phyloP scores from a whole-genome alignment of 257 asterid genomes.

The Cordia subcordata region DNA sequence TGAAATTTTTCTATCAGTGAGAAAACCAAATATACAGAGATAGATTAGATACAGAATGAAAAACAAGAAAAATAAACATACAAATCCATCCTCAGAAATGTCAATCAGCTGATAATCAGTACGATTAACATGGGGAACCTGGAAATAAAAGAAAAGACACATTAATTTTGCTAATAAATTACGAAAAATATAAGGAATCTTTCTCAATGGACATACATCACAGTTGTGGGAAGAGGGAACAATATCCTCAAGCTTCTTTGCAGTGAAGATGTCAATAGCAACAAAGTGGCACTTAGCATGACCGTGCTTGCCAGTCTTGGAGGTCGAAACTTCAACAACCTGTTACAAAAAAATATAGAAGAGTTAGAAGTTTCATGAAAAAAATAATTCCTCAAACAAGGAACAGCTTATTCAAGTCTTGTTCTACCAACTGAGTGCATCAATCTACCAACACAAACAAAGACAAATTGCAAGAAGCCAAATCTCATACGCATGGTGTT shows the following conservation, averaged over 20 bases:
- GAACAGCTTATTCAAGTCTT: too few species aligned
- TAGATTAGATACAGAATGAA: background rate
- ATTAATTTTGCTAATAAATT: background rate
- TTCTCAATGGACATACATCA: slow-evolving; percentile 24
- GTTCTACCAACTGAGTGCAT: too few species aligned
- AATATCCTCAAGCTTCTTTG: slow-evolving; percentile 49
- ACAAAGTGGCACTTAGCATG: slow-evolving; percentile 57
- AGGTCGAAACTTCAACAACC: slow-evolving; percentile 62
- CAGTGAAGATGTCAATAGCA: slow-evolving; percentile 46
- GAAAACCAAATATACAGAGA: background rate
- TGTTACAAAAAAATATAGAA: background rate
- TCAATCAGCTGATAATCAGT: slow-evolving; percentile 55
- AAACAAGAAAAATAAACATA: slow-evolving; percentile 27
- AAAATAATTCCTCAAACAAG: background rate
- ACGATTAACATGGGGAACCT: slow-evolving; percentile 53
- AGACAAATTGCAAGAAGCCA: too few species aligned
- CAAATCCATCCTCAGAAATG: slow-evolving; percentile 86
- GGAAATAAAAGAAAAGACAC: slow-evolving; percentile 1
- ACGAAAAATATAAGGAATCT: background rate
- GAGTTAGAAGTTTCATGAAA: background rate
- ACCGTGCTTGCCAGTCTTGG: slow-evolving; percentile 58
- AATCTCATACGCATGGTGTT: too few species aligned
- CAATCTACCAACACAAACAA: too few species aligned
- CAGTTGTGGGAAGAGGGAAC: slow-evolving; percentile 52
- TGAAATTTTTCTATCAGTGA: slow-evolving; percentile 6